Evolutionary conservation across 495 filamentous ascomycete species (phyloP).

Genomic region (Aspergillus avenaceus): DNA sequence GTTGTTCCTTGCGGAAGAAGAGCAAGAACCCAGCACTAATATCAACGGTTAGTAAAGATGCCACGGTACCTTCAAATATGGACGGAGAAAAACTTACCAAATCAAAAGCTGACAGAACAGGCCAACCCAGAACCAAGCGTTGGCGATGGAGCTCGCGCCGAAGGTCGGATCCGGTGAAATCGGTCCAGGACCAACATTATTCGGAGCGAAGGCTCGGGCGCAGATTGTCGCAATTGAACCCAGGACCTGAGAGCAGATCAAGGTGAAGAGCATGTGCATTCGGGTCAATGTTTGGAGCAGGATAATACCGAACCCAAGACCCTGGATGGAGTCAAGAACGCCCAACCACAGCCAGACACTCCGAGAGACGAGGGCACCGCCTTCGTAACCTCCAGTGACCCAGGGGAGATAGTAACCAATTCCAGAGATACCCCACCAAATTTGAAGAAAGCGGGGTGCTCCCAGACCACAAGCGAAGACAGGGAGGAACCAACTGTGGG

Average conservation of each 20-base stretch:
- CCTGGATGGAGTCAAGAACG: conserved; percentile 43
- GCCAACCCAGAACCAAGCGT: conserved; percentile 63
- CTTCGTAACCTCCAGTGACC: conserved; percentile 34
- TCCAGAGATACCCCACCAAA: conserved; percentile 47
- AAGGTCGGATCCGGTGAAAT: conserved; percentile 41
- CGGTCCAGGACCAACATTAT: conserved; percentile 42
- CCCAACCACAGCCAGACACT: conserved; percentile 50
- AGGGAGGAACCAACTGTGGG: conserved; percentile 46
- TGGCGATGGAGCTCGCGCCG: conserved; percentile 42
- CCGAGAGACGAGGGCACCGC: conserved; percentile 38
- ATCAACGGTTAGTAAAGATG: background rate
- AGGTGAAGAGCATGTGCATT: conserved; percentile 44
- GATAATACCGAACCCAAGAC: conserved; percentile 48
- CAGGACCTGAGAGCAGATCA: conserved; percentile 45
- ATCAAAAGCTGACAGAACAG: conserved; percentile 56
- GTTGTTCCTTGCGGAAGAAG: conserved; percentile 69
- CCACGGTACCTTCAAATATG: background rate
- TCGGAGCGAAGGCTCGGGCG: conserved; percentile 40
- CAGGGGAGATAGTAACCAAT: conserved; percentile 44
- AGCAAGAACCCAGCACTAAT: conserved; percentile 54
- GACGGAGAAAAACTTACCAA: conserved; percentile 40
- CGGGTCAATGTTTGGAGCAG: conserved; percentile 45
- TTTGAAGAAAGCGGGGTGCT: conserved; percentile 45
- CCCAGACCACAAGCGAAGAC: conserved; percentile 47
- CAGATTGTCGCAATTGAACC: conserved; percentile 47